These are phyloP conservation scores for Pythium insidiosum DNA, from an alignment of 352 stramenopile species.

Conservation along the genomic window DNA sequence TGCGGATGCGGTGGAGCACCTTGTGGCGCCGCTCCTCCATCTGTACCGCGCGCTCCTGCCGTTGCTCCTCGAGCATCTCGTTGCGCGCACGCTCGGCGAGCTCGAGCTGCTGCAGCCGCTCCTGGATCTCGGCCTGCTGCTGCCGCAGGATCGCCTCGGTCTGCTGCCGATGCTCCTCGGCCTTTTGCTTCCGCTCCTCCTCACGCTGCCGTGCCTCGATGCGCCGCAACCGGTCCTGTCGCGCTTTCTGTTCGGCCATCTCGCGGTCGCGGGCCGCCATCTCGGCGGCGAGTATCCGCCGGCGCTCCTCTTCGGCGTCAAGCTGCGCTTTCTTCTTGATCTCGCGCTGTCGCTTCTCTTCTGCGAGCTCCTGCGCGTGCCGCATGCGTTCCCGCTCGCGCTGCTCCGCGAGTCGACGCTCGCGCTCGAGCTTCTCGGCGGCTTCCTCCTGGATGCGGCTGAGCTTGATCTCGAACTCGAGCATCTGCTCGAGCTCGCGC, in stretches of 20 bases:
- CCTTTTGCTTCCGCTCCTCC: conserved; percentile 65
- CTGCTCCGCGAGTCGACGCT: conserved; percentile 56
- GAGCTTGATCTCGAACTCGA: conserved; percentile 91
- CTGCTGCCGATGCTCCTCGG: conserved; percentile 56
- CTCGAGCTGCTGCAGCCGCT: conserved; percentile 47
- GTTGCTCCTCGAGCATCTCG: conserved; percentile 68
- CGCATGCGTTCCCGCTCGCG: conserved; percentile 56
- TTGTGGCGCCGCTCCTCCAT: conserved; percentile 58
- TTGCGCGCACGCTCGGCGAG: conserved; percentile 56
- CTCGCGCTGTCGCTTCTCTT: conserved; percentile 68
- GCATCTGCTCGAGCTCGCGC: conserved; percentile 84
- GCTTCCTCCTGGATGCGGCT: conserved; percentile 74
- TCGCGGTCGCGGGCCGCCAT: conserved; percentile 67
- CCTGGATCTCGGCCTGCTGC: conserved; percentile 60
- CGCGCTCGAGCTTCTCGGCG: conserved; percentile 53
- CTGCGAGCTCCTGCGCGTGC: conserved; percentile 55
- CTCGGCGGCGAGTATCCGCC: conserved; percentile 49
- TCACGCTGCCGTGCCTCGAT: conserved; percentile 65
- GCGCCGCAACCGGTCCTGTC: conserved; percentile 51
- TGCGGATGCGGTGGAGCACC: conserved; percentile 53
- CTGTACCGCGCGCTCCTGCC: conserved; percentile 43
- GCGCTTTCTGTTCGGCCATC: conserved; percentile 69
- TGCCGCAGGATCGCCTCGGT: conserved; percentile 46
- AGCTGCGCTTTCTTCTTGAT: conserved; percentile 79
- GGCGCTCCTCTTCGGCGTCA: conserved; percentile 75